Conservation (phyloP, 805 yeast species). For the Suhomyces sp. region DNA sequence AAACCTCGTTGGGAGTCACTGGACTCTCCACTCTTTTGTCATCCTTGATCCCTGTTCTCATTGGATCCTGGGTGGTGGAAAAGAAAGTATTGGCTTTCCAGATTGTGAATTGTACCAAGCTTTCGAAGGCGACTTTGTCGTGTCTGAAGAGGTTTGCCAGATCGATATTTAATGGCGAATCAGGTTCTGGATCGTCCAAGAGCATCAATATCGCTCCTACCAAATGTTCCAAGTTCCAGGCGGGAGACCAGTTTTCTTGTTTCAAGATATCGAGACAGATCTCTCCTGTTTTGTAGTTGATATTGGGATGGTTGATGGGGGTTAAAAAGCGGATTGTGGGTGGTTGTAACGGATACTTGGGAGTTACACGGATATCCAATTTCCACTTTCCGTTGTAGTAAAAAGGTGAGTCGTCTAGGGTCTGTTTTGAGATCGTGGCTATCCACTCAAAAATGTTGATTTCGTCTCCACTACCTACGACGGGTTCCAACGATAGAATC, state of each 20-base stretch:
- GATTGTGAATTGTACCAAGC: conserved; percentile 39
- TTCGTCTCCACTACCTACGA: conserved; percentile 19
- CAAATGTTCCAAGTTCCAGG: conserved; percentile 60
- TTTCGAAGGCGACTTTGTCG: conserved; percentile 40
- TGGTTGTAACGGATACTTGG: conserved; percentile 57
- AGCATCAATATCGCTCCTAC: conserved; percentile 58
- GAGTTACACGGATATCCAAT: conserved; percentile 45
- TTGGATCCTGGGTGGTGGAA: not conserved
- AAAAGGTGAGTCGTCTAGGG: conserved; percentile 45
- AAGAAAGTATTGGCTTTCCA: conserved; percentile 38
- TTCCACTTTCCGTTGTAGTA: conserved; percentile 52
- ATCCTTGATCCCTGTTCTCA: conserved; percentile 5
- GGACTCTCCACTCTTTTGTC: not conserved
- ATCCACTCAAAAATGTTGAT: conserved; percentile 52
- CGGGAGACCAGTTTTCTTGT: conserved; percentile 65
- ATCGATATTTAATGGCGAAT: conserved; percentile 70
- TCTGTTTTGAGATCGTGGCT: conserved; percentile 52
- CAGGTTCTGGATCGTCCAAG: conserved; percentile 65
- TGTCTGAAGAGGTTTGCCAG: conserved; percentile 58
- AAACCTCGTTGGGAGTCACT: not conserved
- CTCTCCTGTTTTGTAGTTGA: conserved; percentile 53
- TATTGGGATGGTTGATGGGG: conserved; percentile 43
- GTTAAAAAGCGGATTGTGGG: conserved; percentile 53
- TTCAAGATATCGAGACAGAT: conserved; percentile 69
- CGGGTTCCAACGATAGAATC: conserved; percentile 46